Evolutionary conservation across 2,329 filamentous ascomycete genomes (phyloP).

Genomic region (Aureobasidium leucospermi): DNA sequence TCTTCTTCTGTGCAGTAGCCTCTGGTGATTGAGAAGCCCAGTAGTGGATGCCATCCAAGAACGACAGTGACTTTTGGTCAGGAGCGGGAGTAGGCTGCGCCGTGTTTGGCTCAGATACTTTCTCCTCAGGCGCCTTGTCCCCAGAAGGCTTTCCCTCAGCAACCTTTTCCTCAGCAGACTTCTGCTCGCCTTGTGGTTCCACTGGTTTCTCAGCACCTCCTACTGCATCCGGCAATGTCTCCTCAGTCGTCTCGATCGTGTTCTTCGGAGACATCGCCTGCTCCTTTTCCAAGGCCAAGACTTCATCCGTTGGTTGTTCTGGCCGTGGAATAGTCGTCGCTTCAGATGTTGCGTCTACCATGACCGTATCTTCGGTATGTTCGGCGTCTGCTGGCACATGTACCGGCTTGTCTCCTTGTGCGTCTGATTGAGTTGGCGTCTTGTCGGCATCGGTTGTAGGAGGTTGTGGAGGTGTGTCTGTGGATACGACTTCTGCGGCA

Average conservation of each 20-base stretch:
- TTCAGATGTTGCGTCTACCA: not conserved
- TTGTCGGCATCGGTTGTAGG: not conserved
- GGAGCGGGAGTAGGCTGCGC: conserved; percentile 14
- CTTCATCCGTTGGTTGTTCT: not conserved
- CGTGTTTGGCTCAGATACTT: not conserved
- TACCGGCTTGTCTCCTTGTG: not conserved
- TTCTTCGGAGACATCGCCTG: not conserved
- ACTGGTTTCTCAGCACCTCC: not conserved
- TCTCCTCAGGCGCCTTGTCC: not conserved
- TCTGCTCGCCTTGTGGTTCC: not conserved
- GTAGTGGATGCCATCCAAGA: conserved; percentile 33
- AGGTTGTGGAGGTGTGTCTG: not conserved
- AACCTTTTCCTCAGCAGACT: not conserved
- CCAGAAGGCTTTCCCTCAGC: not conserved
- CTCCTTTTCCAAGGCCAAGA: not conserved
- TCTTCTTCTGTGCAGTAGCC: conserved; percentile 2
- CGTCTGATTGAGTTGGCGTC: not conserved
- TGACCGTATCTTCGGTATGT: not conserved
- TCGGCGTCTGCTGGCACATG: not conserved
- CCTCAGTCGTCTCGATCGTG: not conserved
- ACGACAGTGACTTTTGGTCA: conserved; percentile 26
- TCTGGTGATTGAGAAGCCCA: conserved; percentile 22
- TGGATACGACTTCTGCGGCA: not conserved
- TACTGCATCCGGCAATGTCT: not conserved
- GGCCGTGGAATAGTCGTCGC: not conserved